Base-by-base conservation (phyloP, 495 filamentous ascomycete genomes). In the Aspergillus ostianus region DNA sequence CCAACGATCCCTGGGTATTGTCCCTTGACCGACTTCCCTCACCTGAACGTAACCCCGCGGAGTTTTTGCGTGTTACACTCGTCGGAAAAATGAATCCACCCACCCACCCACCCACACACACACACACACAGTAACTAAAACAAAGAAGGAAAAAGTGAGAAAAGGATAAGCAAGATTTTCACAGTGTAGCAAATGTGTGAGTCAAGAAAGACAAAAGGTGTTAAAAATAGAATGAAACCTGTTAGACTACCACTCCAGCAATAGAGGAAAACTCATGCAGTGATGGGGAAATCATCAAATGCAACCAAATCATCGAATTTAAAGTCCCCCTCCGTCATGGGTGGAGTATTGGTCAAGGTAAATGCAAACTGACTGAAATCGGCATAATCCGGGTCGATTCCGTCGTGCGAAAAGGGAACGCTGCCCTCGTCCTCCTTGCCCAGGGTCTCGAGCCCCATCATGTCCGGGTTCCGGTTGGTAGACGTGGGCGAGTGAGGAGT, bases 401-500 rank as follows among this genome's bases (percentile, higher is more conserved):
- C 60, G 18, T 69, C 70, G 20, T 71, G 65, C 10, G 69, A 64
- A 18, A 73, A 67, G 60, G 70, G 66, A 20, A 70, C 26, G 0
- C 61, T 63, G 15, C 67, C 64, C 2, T 44, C 57, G 20, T 62
- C 62, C 23, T 57, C 55, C 18, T 58, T 46, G 26, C 53, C 51
- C 49, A 59, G 23, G 10, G 23, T 50, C 45, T 49, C 55, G 44
- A 49, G 41, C 44, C 18, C 32, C 5, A 53, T 26, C n/a, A 53
- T 20, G 44, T 29, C 36, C 5, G 47, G 52, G 44, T 57, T 18
- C 32, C 62, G 57, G 2, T 44, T 44, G 8, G 62, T 56, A 6
- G 69, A 68, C 5, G 66, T 70, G 10, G 73, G 73, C 13, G 72
- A 76, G 23, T 66, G 60, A 0, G 75, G 73, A 2, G 73, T 77